These are phyloP conservation scores for Lentinula boryana DNA, from an alignment of 768 basidiomycete species.

Conservation along the genomic window DNA sequence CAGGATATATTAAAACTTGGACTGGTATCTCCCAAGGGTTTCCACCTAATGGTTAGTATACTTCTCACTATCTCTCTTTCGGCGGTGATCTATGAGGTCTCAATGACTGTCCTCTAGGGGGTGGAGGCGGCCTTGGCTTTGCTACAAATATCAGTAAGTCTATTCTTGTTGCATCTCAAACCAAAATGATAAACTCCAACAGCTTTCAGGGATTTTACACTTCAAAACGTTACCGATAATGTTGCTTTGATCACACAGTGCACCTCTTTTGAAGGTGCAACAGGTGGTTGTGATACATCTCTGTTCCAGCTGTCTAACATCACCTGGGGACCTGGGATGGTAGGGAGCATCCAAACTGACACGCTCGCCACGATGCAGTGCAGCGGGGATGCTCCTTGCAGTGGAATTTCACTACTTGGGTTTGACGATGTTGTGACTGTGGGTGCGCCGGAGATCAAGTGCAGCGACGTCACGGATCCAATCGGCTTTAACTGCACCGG, in stretches of 20 bases:
- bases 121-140: constrained; percentile 26
- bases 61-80: background rate
- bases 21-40: constrained; percentile 17
- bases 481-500: constrained; percentile 20
- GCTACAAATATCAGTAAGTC: constrained; percentile 21
- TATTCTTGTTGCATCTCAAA: background rate
- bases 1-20: constrained; percentile 30
- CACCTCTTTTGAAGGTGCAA: constrained; percentile 25
- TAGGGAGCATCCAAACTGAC: constrained; percentile 16
- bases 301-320: constrained; percentile 27
- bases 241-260: constrained; percentile 21
- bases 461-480: constrained; percentile 17
- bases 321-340: constrained; percentile 20
- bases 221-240: constrained; percentile 15
- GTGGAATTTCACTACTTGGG: constrained; percentile 16
- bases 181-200: background rate
- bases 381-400: constrained; percentile 26
- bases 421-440: constrained; percentile 14
- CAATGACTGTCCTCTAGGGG: constrained; percentile 12
- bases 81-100: background rate
- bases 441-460: constrained; percentile 12
- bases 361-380: constrained; percentile 23
- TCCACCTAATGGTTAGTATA: constrained; percentile 24
- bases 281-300: constrained; percentile 26
- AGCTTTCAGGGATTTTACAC: constrained; percentile 21